Conservation (phyloP, 1,284 basidiomycete species). For the Calocybe gambosa region DNA sequence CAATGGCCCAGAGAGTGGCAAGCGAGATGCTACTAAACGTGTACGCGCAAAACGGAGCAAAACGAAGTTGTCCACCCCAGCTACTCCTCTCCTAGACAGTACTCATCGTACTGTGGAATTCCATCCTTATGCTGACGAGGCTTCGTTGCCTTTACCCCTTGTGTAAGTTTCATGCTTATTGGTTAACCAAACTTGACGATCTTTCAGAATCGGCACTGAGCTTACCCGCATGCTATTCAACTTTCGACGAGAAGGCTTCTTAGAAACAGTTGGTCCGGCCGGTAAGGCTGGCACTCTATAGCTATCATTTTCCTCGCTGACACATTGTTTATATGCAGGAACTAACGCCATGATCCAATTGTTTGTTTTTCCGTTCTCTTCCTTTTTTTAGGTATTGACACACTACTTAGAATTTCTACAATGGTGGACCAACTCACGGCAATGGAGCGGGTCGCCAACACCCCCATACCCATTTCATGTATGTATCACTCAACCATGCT, state of each 20-base stretch:
- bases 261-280: slow-evolving; percentile 83
- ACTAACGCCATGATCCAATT: slow-evolving; percentile 68
- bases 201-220: slow-evolving; percentile 69
- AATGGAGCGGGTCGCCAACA: slow-evolving; percentile 84
- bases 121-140: slow-evolving; percentile 44
- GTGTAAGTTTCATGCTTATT: slow-evolving; percentile 41
- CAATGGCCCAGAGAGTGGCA: slow-evolving; percentile 25
- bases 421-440: slow-evolving; percentile 81
- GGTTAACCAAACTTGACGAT: slow-evolving; percentile 15
- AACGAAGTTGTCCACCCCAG: slow-evolving; percentile 34
- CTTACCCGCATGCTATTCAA: slow-evolving; percentile 61
- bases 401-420: slow-evolving; percentile 49
- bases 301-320: slow-evolving; percentile 7
- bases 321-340: slow-evolving; percentile 33
- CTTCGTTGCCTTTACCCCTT: slow-evolving; percentile 68
- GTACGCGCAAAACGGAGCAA: slow-evolving; percentile 63
- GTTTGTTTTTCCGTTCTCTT: slow-evolving; percentile 26
- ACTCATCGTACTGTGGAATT: slow-evolving; percentile 59
- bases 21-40: slow-evolving; percentile 59
- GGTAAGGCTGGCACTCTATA: slow-evolving; percentile 33
- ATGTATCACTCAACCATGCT: slow-evolving; percentile 19
- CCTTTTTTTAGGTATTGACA: slow-evolving; percentile 3
- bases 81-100: slow-evolving; percentile 54
- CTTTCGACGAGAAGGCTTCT: slow-evolving; percentile 71
- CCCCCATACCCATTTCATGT: slow-evolving; percentile 76